phyloP scores from a whole-genome alignment of 202 grass and related monocot genomes.

The Saccharum hybrid region DNA sequence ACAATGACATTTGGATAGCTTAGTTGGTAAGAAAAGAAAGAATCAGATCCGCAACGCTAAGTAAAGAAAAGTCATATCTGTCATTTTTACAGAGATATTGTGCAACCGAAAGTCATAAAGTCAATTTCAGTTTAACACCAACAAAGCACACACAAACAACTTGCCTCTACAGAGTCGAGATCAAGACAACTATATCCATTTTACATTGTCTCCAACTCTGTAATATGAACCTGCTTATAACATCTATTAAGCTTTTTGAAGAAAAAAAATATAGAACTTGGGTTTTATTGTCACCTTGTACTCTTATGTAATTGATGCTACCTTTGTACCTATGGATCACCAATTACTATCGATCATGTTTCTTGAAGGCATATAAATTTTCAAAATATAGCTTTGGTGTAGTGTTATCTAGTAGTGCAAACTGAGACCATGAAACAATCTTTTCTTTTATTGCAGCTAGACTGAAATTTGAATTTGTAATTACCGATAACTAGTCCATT shows the following conservation, averaged over 20 bases:
- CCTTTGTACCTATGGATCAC: conserved; percentile 3
- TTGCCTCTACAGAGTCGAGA: neutral
- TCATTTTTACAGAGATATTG: neutral
- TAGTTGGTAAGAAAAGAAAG: conserved; percentile 37
- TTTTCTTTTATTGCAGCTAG: neutral
- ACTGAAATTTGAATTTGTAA: neutral
- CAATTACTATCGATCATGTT: neutral
- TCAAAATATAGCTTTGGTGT: neutral
- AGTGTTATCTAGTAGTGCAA: neutral
- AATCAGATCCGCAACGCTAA: conserved; percentile 5
- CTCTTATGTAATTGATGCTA: neutral
- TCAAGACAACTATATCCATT: neutral
- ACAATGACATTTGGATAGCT: conserved; percentile 13
- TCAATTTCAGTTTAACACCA: neutral
- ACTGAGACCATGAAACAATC: neutral
- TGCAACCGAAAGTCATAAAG: neutral
- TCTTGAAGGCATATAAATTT: neutral
- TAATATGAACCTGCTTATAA: neutral
- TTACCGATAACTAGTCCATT: neutral
- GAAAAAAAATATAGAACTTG: neutral
- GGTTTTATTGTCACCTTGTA: neutral
- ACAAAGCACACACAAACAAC: neutral
- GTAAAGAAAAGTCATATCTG: conserved; percentile 25
- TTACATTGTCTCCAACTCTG: neutral
- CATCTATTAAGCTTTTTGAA: neutral